Base-by-base conservation (phyloP, 306 rosid species). In the Acmispon strigosus region DNA sequence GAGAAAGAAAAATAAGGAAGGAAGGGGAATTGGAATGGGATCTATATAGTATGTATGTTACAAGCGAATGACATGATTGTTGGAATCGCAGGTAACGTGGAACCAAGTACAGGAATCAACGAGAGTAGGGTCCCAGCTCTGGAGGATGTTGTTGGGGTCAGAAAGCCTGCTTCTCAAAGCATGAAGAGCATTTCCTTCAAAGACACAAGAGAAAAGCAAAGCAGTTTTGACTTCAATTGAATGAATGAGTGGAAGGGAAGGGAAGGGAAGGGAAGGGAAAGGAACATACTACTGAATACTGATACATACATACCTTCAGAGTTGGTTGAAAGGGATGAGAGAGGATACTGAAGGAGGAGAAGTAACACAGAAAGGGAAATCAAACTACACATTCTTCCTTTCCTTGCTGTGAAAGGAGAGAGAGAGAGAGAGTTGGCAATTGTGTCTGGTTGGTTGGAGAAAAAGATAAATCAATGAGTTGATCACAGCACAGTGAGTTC, bases 101-200 rank as follows among this genome's bases (percentile, higher is more conserved):
- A 66, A 47, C 47, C 52, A 94, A 63, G 97, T 94, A 85, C 99
- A 94, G 11, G 99, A 92, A 87, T 94, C 86, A 72, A 94, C 99
- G 83, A 94, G 83, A 7, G 99, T 94, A 44, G 99, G 99, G 90
- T 94, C 99, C 99, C 99, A 94, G 80, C 96, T 94, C 81, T 91
- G 96, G 18, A 94, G 81, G 52, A 89, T 87, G 50, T 91, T 89
- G 76, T 88, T 87, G 69, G 91, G 89, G 79, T 91, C 96, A 60
- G 79, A 72, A 29, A 93, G 75, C 56, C 84, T 89, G 67, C 78
- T 90, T 81, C 92, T 88, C 66, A 87, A 60, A 69, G 87, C 92
- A 87, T 87, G 89, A 76, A 93, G 80, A 74, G 96, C 97, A 79
- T 83, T 90, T 79, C 97, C 98, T 93, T 22, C 24, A 22, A 22